Evolutionary conservation across 441 rosid species (phyloP).

Genomic region (Corymbia calophylla): DNA sequence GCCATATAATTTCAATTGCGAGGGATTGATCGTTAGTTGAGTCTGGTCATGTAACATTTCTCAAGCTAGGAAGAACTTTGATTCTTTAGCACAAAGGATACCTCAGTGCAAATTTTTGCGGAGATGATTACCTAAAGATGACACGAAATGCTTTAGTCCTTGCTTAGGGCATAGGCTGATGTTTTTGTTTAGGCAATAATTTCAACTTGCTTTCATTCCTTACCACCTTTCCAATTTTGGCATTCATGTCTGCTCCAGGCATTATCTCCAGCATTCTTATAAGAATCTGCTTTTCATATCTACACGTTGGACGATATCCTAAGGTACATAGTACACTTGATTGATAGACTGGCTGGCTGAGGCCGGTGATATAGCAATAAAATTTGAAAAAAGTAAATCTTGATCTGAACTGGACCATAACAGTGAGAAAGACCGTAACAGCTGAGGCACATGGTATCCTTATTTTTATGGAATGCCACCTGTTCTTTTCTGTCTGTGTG

Average conservation of each 20-base stretch:
- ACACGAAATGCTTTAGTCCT: accelerated
- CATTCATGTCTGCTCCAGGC: accelerated
- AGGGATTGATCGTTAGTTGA: accelerated
- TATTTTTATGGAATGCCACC: neutral
- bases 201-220: neutral
- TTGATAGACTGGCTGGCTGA: neutral
- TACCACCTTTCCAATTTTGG: neutral
- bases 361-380: neutral
- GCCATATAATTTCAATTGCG: neutral
- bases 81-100: accelerated
- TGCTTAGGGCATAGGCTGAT: neutral
- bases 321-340: neutral
- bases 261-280: neutral
- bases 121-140: neutral
- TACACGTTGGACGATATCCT: neutral
- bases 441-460: accelerated
- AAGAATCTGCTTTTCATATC: accelerated
- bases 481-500: neutral
- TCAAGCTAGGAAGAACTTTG: neutral
- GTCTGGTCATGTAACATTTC: neutral
- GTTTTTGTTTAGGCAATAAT: neutral
- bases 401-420: neutral
- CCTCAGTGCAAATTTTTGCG: neutral
- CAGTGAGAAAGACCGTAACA: accelerated
- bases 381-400: neutral